These are phyloP conservation scores for Xylariaceae sp. DNA, from an alignment of 2,329 filamentous ascomycete genomes.

Conservation along the genomic window DNA sequence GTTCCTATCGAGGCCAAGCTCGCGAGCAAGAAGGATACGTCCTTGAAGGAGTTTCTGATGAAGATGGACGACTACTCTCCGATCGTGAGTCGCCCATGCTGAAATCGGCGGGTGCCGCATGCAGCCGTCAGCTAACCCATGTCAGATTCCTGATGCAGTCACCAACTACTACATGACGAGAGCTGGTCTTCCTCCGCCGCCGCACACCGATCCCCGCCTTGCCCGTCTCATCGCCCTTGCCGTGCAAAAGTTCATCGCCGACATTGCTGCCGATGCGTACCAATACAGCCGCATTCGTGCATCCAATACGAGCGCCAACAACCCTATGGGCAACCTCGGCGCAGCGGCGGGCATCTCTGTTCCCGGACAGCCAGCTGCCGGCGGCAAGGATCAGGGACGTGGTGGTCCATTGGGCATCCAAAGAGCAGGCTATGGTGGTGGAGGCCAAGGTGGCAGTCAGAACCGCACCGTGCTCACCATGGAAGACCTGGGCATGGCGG, in stretches of 20 bases:
- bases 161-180: slow-evolving; percentile 98
- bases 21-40: slow-evolving; percentile 84
- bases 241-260: slow-evolving; percentile 98
- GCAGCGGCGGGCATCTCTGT: slow-evolving; percentile 67
- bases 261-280: slow-evolving; percentile 95
- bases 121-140: not conserved
- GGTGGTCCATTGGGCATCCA: slow-evolving; percentile 65
- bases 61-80: slow-evolving; percentile 99
- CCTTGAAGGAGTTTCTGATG: slow-evolving; percentile 82
- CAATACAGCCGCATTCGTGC: slow-evolving; percentile 95
- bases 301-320: slow-evolving; percentile 83
- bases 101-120: not conserved
- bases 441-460: slow-evolving; percentile 81
- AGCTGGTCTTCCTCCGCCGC: slow-evolving; percentile 87
- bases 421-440: slow-evolving; percentile 77
- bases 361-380: slow-evolving; percentile 55
- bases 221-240: slow-evolving; percentile 91
- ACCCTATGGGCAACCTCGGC: slow-evolving; percentile 83
- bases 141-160: slow-evolving; percentile 90
- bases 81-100: slow-evolving; percentile 61
- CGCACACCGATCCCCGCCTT: slow-evolving; percentile 83
- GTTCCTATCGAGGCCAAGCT: slow-evolving; percentile 51
- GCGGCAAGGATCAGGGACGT: slow-evolving; percentile 52
- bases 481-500: slow-evolving; percentile 98
- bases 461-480: slow-evolving; percentile 94